Evolutionary conservation across 495 filamentous ascomycete genomes (phyloP), one percentile per base, ranked within the genome.

Genomic region (Platismatia glauca): DNA sequence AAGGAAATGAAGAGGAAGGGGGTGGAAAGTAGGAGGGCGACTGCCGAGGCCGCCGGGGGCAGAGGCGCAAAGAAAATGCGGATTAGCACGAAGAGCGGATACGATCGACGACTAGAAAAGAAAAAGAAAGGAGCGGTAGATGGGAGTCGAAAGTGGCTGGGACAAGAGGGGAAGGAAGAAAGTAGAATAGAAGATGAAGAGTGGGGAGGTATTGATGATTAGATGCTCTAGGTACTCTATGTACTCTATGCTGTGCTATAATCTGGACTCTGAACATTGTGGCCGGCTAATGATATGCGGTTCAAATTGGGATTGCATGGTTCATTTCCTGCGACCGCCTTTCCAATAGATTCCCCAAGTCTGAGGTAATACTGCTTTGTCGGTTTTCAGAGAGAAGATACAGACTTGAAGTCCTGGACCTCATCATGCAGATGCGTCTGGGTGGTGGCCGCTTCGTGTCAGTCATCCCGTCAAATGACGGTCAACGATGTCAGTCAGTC

Each of bases 21-120:
- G 18, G 88, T 97, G 38, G 87, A 94, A 76, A 85, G 84, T 9
- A 80, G 90, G 61, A 80, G 89, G 59, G 75, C 70, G 53, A 70
- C 61, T 57, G 76, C 77, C 43, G 76, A 74, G 8, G 76, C 71
- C 34, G 70, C 72, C n/a, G 78, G 74, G 16, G 77, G 69, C 12
- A 76, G 73, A 33, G 72, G 71, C n/a, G 67, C 72, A 60, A 72
- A 71, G 52, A 76, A 72, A 68, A 74, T 80, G 58, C 79, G 85
- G 61, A 98, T 98, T 71, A 92, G 89, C 66, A 95, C 90, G 0
- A 95, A 93, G 82, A 95, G 92, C 71, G 88, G 90, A 13, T 97
- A 84, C 78, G 90, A 97, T 70, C 81, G 89, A 69, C 76, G 82
- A 65, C 72, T 85, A 77, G 89, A 93, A 75, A 83, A 95, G 70